phyloP scores from a whole-genome alignment of 768 basidiomycete genomes.

The Dentipellis sp. region DNA sequence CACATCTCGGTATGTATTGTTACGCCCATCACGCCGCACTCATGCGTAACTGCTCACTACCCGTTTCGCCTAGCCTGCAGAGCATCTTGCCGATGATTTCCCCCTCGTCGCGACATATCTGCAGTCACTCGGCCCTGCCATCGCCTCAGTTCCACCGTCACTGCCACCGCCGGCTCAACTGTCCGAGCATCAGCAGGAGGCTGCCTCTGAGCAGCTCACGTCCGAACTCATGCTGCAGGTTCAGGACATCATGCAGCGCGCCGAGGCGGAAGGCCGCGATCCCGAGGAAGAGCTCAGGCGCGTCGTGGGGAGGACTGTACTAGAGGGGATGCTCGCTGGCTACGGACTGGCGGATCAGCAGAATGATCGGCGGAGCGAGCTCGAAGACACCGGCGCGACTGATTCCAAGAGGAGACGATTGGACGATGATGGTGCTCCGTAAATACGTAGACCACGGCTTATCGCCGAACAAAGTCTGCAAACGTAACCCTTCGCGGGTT shows the following conservation, averaged over 20 bases:
- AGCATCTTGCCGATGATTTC: constrained; percentile 64
- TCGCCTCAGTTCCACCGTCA: constrained; percentile 14
- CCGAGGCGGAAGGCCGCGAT: constrained; percentile 46
- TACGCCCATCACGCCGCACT: not conserved
- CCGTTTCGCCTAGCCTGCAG: constrained; percentile 45
- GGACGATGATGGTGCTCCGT: no score
- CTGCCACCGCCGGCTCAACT: constrained; percentile 21
- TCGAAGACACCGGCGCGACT: no score
- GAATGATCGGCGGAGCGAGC: no score
- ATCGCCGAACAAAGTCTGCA: no score
- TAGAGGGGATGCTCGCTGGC: constrained; percentile 57
- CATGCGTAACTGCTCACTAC: not conserved
- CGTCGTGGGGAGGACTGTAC: constrained; percentile 54
- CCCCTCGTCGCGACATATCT: constrained; percentile 58
- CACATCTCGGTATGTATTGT: constrained; percentile 59
- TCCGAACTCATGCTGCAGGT: constrained; percentile 55
- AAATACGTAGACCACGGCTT: no score
- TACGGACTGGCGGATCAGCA: constrained; percentile 35
- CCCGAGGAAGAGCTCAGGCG: constrained; percentile 50
- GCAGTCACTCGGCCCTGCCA: constrained; percentile 25
- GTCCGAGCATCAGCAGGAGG: constrained; percentile 62
- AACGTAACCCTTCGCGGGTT: no score
- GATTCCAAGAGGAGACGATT: no score
- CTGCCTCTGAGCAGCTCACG: constrained; percentile 62
- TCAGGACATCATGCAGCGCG: constrained; percentile 56